Percentiles rank a stretch among this genome's conserved stretches.
phyloP scores from a whole-genome alignment of 2,329 filamentous ascomycete genomes.

The Tolypocladium cylindrosporum region DNA sequence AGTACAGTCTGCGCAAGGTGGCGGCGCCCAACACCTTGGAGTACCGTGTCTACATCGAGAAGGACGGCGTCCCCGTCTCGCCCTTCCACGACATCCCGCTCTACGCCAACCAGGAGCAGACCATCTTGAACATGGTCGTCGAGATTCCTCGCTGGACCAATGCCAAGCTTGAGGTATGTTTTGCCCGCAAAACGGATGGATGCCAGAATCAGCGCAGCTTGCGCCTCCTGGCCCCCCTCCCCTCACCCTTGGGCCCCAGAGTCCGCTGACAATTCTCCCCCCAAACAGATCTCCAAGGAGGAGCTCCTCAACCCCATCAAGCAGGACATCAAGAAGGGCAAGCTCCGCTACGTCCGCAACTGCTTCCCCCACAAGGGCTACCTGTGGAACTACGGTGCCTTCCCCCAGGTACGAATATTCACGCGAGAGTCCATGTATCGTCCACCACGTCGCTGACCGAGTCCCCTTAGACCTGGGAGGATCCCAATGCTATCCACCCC shows the following conservation, averaged over 20 bases:
- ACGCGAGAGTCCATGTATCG: neutral
- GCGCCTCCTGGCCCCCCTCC: neutral
- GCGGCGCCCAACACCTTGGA: conserved; percentile 86
- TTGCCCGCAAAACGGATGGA: neutral
- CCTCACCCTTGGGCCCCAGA: neutral
- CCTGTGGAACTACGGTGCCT: conserved; percentile 99
- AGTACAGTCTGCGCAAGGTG: conserved; percentile 77
- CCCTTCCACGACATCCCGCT: conserved; percentile 98
- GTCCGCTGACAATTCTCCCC: conserved; percentile 11
- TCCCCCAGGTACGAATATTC: conserved; percentile 68
- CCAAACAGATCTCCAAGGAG: conserved; percentile 84
- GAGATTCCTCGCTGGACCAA: conserved; percentile 99
- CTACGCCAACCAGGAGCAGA: conserved; percentile 93
- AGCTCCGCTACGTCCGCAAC: conserved; percentile 98
- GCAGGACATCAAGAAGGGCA: conserved; percentile 99
- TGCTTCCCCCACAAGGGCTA: conserved; percentile 99
- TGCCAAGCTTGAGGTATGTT: conserved; percentile 90
- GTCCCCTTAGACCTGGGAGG: conserved; percentile 80
- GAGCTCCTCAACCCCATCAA: conserved; percentile 98
- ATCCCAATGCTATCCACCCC: conserved; percentile 89
- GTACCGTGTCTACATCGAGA: conserved; percentile 95
- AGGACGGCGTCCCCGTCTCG: conserved; percentile 88
- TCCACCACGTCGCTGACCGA: neutral
- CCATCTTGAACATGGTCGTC: conserved; percentile 96
- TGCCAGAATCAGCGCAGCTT: neutral